A percentile compares a stretch with the other conserved stretches of the same genome.
Evolutionary conservation across 768 basidiomycete species (phyloP).

Genomic region (Suillus alpinus): DNA sequence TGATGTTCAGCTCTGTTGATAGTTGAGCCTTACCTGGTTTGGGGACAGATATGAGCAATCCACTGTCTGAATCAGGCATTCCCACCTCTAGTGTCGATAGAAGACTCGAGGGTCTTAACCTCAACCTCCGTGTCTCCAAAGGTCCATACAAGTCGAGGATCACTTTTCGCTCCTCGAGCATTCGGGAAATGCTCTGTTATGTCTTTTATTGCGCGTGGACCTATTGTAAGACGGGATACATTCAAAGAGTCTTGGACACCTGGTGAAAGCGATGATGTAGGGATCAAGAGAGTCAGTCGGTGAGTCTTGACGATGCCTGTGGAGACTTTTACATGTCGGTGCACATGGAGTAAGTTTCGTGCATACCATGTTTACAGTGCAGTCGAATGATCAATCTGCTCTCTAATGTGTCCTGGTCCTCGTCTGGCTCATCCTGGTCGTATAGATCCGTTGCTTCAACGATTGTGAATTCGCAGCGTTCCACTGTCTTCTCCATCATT

Average conservation of each 20-base stretch:
- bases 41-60: not conserved
- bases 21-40: slow-evolving; percentile 56
- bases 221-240: slow-evolving; percentile 68
- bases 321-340: slow-evolving; percentile 8
- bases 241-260: slow-evolving; percentile 53
- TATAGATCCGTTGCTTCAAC: slow-evolving; percentile 45
- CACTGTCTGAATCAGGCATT: not conserved
- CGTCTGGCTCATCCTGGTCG: slow-evolving; percentile 26
- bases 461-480: slow-evolving; percentile 73
- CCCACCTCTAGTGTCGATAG: slow-evolving; percentile 62
- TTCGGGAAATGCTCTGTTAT: slow-evolving; percentile 81
- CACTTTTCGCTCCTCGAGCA: slow-evolving; percentile 58
- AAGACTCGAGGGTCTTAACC: slow-evolving; percentile 66
- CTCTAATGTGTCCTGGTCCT: slow-evolving; percentile 57
- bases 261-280: slow-evolving; percentile 61
- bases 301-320: slow-evolving; percentile 83
- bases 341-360: not conserved
- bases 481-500: slow-evolving; percentile 73
- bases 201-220: slow-evolving; percentile 69
- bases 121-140: slow-evolving; percentile 67
- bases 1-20: slow-evolving; percentile 73
- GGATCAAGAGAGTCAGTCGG: slow-evolving; percentile 58
- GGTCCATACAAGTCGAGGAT: slow-evolving; percentile 81
- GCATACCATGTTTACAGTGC: slow-evolving; percentile 79
- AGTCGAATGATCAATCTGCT: slow-evolving; percentile 70